These are phyloP conservation scores for Musa schizocarpa DNA, from an alignment of 176 grass and related monocot genomes.

Conservation along the genomic window DNA sequence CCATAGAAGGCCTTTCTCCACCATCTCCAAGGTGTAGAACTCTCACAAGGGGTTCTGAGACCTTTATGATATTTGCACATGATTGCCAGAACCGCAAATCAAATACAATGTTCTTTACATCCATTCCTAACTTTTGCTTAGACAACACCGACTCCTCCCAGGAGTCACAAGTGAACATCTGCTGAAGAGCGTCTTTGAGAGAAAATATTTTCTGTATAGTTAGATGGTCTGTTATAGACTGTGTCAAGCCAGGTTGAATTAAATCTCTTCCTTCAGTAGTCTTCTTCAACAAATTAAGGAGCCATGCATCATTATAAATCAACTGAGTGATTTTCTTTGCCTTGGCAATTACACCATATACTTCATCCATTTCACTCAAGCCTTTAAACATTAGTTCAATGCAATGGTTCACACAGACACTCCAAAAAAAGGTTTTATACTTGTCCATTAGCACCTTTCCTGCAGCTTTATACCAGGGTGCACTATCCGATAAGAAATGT, in stretches of 20 bases:
- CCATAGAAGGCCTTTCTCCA: slow-evolving; percentile 36
- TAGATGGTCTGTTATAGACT: slow-evolving; percentile 25
- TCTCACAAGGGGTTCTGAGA: slow-evolving; percentile 24
- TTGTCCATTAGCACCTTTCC: slow-evolving; percentile 30
- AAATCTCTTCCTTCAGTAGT: slow-evolving; percentile 36
- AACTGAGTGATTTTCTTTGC: slow-evolving; percentile 38
- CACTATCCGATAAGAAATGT: slow-evolving; percentile 32
- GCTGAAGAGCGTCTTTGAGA: slow-evolving; percentile 29
- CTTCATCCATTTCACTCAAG: slow-evolving; percentile 39
- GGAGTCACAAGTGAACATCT: slow-evolving; percentile 27
- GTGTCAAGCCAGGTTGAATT: slow-evolving; percentile 23
- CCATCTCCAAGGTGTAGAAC: slow-evolving; percentile 24
- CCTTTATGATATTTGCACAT: slow-evolving; percentile 31
- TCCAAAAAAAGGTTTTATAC: slow-evolving; percentile 47
- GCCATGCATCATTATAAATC: slow-evolving; percentile 36
- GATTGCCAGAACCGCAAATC: slow-evolving; percentile 37
- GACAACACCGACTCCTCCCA: slow-evolving; percentile 26
- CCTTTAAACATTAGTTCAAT: slow-evolving; percentile 40
- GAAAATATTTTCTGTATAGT: slow-evolving; percentile 32
- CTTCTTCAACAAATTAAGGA: slow-evolving; percentile 30
- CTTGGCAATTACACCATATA: slow-evolving; percentile 23
- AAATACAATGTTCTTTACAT: slow-evolving; percentile 30
- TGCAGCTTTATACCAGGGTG: slow-evolving; percentile 31
- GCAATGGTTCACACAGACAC: slow-evolving; percentile 28
- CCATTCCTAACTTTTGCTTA: slow-evolving; percentile 14